Conservation (phyloP, 305 asterid genomes). For the Lippia alba region DNA sequence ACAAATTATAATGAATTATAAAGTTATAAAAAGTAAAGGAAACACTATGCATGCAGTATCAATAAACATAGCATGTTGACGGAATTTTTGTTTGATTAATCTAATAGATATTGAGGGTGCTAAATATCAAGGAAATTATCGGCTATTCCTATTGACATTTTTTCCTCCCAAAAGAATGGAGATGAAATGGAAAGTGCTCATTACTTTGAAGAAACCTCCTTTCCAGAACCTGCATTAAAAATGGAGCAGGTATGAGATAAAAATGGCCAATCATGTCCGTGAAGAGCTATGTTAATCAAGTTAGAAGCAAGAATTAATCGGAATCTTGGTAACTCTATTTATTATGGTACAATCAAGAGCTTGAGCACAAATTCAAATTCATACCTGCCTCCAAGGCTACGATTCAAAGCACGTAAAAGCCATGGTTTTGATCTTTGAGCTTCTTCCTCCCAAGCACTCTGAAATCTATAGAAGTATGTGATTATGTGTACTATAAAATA, state of each 20-base stretch:
- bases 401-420: conserved; percentile 88
- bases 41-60: conserved; percentile 1
- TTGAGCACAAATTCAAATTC: conserved; percentile 17
- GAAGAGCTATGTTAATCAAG: conserved; percentile 11
- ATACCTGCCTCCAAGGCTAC: conserved; percentile 93
- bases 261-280: conserved; percentile 24
- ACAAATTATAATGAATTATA: neutral
- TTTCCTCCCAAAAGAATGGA: conserved; percentile 27
- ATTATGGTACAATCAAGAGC: conserved; percentile 19
- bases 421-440: conserved; percentile 76
- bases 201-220: conserved; percentile 72
- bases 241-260: conserved; percentile 30
- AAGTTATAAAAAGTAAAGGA: conserved; percentile 1
- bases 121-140: neutral
- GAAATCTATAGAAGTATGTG: conserved; percentile 60
- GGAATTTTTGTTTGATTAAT: neutral
- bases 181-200: conserved; percentile 38
- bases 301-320: conserved; percentile 16
- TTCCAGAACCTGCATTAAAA: conserved; percentile 59
- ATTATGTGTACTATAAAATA: conserved; percentile 19
- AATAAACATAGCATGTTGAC: neutral
- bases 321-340: conserved; percentile 19
- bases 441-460: conserved; percentile 83
- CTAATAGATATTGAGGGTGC: neutral
- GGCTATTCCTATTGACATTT: neutral